Percentiles rank a stretch among this genome's conserved stretches.
phyloP scores from a whole-genome alignment of 176 grass and related monocot genomes.

The Saccharum officinarum region DNA sequence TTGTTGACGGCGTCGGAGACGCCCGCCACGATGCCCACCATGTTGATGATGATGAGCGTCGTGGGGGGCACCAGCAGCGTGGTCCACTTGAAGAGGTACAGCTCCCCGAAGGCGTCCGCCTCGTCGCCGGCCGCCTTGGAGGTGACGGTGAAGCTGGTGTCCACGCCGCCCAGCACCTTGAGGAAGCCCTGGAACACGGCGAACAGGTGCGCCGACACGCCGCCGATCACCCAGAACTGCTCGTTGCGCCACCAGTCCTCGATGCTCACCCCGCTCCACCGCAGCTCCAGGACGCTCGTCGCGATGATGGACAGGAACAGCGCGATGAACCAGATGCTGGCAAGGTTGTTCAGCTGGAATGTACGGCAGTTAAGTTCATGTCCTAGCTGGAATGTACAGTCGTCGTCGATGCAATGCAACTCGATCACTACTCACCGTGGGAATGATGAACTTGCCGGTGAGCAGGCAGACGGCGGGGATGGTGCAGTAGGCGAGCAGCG shows the following conservation, averaged over 20 bases:
- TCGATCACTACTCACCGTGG: conserved; percentile 44
- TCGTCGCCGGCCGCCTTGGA: conserved; percentile 78
- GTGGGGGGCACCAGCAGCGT: conserved; percentile 78
- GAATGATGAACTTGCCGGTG: conserved; percentile 96
- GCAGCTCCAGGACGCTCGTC: conserved; percentile 72
- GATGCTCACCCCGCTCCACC: conserved; percentile 95
- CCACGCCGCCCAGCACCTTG: conserved; percentile 81
- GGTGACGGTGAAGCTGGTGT: conserved; percentile 98
- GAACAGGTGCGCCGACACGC: conserved; percentile 85
- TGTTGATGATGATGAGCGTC: conserved; percentile 97
- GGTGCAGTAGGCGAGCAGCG: conserved; percentile 84
- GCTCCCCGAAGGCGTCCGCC: conserved; percentile 64
- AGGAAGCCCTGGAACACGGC: conserved; percentile 93
- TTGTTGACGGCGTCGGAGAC: conserved; percentile 97
- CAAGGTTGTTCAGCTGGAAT: conserved; percentile 71
- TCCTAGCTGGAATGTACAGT: no score
- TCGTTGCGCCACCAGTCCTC: conserved; percentile 95
- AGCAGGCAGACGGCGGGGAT: conserved; percentile 90
- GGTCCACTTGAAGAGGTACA: conserved; percentile 99
- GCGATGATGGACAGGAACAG: conserved; percentile 92
- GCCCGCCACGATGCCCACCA: conserved; percentile 91
- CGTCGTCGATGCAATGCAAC: no score
- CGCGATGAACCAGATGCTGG: conserved; percentile 89
- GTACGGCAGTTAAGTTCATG: no score
- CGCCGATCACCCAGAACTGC: conserved; percentile 95